Evolutionary conservation across 306 rosid species (phyloP), one percentile per base, ranked within the genome.

Genomic region (Glycyrrhiza uralensis): DNA sequence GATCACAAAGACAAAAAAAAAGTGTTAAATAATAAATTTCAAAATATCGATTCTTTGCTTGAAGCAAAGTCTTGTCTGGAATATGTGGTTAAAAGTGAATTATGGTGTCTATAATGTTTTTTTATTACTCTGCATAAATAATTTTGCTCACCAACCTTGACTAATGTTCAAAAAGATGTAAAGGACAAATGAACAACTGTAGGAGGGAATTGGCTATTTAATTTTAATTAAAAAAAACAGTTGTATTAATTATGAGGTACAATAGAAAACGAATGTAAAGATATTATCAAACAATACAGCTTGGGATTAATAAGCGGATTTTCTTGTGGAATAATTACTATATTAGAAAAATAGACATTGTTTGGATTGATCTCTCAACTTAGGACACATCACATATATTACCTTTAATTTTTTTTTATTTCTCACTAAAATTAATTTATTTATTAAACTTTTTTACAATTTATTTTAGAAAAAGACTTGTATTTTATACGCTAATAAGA

Each of bases 131-230:
- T 65, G 26, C 29, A 15, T 32, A 30, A 28, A 74, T 61, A 69
- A 67, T 67, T 69, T 69, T 73, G 63, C 59, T 77, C 57, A 60
- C 81, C 81, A 69, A 71, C 60, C 72, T 71, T 52, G 28, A 30
- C 28, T 20, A n/a, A 71, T 54, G 41, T 13, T 77, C 36, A 18
- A 44, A 70, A 50, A 24, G 66, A 28, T 61, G 57, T 26, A 47
- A 56, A 57, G 29, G 42, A 59, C 63, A 42, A 32, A 44, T 0
- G 5, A 33, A 11, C n/a, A 32, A 45, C 13, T 18, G 2, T 2
- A 11, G 17, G 30, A 19, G 45, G 4, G 4, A 52, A n/a, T n/a
- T n/a, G n/a, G n/a, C n/a, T n/a, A n/a, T n/a, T 51, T 4, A 24
- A 17, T 15, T 26, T 56, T 42, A 28, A 52, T 51, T 13, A 15